Base-by-base conservation (phyloP, 306 rosid species). In the Bauhinia variegata region DNA sequence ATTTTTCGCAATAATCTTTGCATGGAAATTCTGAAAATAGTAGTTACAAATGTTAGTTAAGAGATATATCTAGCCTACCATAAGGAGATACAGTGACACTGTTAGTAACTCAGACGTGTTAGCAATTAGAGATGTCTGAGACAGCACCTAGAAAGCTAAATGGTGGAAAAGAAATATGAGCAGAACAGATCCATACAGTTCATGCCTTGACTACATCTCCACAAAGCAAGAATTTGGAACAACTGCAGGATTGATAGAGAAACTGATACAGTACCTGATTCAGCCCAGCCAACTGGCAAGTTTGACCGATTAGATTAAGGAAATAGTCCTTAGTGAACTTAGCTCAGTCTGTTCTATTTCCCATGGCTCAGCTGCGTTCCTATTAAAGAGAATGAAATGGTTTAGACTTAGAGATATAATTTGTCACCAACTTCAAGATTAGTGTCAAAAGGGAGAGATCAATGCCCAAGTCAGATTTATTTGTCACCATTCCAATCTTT, bases 281-380 rank as follows among this genome's bases (percentile, higher is more conserved):
- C 83, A 83, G 83, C 96, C 99, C 80, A 95, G 84, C 99, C 97
- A 95, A 69, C 92, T 78, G 39, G 99, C 97, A 95, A 77, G 0
- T 87, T 80, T 41, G 97, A 79, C 54, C 97, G 83, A 43, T 82
- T n/a, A n/a, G n/a, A n/a, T n/a, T 88, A 60, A 91, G 83, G 75
- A 95, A 95, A 86, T 88, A 95, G 79, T 95, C 92, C 78, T 87
- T 91, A 3, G 97, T 91, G 79, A 95, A 95, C 65, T 95, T 80
- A 15, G 28, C 85, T 97, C 99, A 95, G 65, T 95, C 96, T 47
- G 76, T 78, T 74, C 97, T 83, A 50, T 85, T 48, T 88, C 97
- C 46, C 83, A 91, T 0, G 99, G 99, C 11, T 97, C 97, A 54
- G 99, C 73, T 63, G 99, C 99, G 80, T 90, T 91, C 85, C 99